These are phyloP conservation scores for Candida sanyaensis DNA, from an alignment of 1,139 yeast species.

Conservation along the genomic window DNA sequence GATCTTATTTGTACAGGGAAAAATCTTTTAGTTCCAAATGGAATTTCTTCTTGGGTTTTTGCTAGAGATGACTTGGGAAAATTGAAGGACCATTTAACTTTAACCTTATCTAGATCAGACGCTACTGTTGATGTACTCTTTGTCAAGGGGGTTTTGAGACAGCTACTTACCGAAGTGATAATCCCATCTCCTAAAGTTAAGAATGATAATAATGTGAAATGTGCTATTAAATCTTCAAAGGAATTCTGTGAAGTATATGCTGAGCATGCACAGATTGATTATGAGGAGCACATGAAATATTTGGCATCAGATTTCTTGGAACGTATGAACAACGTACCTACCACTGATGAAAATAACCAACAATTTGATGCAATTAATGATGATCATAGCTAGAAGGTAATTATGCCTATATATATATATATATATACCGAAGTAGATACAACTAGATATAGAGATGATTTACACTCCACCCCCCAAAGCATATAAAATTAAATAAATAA, in stretches of 20 bases:
- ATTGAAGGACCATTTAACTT: slow-evolving; percentile 30
- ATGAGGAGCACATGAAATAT: background rate
- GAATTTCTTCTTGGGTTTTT: slow-evolving; percentile 30
- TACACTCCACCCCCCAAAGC: too few species aligned
- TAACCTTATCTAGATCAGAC: slow-evolving; percentile 36
- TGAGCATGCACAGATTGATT: slow-evolving; percentile 18
- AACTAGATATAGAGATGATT: too few species aligned
- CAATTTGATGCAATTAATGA: too few species aligned
- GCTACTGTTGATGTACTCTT: slow-evolving; percentile 32
- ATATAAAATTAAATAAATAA: too few species aligned
- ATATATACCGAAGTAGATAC: too few species aligned
- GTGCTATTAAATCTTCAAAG: slow-evolving; percentile 30
- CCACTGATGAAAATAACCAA: background rate
- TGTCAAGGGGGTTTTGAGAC: slow-evolving; percentile 23
- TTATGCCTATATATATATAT: too few species aligned
- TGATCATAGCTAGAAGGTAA: too few species aligned
- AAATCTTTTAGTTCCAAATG: slow-evolving; percentile 39
- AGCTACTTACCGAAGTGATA: background rate
- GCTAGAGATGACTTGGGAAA: slow-evolving; percentile 10
- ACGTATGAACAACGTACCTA: background rate
- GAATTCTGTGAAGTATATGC: slow-evolving; percentile 29
- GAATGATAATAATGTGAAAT: slow-evolving; percentile 29
- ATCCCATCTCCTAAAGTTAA: slow-evolving; percentile 17
- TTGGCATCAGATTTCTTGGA: background rate
- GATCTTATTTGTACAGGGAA: slow-evolving; percentile 22